Evolutionary conservation across 2,329 filamentous ascomycete species (phyloP).

Genomic region (Elsinoe australis): DNA sequence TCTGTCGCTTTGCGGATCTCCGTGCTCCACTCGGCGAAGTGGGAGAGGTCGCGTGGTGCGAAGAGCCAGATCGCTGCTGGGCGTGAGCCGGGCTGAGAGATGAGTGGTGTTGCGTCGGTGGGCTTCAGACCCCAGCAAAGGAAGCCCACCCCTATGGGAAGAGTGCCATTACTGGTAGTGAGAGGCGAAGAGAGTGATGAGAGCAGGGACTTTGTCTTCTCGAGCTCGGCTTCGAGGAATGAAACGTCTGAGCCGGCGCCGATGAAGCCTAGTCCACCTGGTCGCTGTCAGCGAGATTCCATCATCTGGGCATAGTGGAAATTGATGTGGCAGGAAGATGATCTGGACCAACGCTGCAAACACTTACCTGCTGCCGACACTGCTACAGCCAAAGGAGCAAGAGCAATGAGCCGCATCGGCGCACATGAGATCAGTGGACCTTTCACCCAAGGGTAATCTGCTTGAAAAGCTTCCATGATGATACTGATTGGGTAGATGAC

Average conservation of each 20-base stretch:
- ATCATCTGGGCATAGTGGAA: too few relatives aligned
- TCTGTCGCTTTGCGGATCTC: slow-evolving; percentile 29
- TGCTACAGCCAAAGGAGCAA: slow-evolving; percentile 50
- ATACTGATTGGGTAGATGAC: background rate
- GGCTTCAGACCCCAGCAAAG: slow-evolving; percentile 43
- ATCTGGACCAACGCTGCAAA: too few relatives aligned
- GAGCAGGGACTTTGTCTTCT: slow-evolving; percentile 23
- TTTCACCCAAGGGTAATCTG: slow-evolving; percentile 52
- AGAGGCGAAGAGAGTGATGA: slow-evolving; percentile 3
- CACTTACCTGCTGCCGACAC: slow-evolving; percentile 46
- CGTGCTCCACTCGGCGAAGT: slow-evolving; percentile 31
- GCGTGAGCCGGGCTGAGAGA: slow-evolving; percentile 33
- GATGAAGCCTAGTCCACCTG: slow-evolving; percentile 40
- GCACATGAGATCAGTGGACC: slow-evolving; percentile 54
- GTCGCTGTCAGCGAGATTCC: background rate
- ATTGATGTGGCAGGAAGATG: too few relatives aligned
- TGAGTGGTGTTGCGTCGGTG: slow-evolving; percentile 42
- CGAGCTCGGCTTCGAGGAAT: slow-evolving; percentile 26
- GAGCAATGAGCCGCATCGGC: slow-evolving; percentile 61
- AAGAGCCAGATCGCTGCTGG: slow-evolving; percentile 62
- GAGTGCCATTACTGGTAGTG: slow-evolving; percentile 19
- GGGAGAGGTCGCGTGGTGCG: slow-evolving; percentile 43
- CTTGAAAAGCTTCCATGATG: slow-evolving; percentile 22
- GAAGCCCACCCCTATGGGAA: slow-evolving; percentile 56
- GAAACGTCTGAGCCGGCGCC: slow-evolving; percentile 34